Evolutionary conservation across 2,329 filamentous ascomycete genomes (phyloP).

Genomic region (Cylindrodendrum hubeiense): DNA sequence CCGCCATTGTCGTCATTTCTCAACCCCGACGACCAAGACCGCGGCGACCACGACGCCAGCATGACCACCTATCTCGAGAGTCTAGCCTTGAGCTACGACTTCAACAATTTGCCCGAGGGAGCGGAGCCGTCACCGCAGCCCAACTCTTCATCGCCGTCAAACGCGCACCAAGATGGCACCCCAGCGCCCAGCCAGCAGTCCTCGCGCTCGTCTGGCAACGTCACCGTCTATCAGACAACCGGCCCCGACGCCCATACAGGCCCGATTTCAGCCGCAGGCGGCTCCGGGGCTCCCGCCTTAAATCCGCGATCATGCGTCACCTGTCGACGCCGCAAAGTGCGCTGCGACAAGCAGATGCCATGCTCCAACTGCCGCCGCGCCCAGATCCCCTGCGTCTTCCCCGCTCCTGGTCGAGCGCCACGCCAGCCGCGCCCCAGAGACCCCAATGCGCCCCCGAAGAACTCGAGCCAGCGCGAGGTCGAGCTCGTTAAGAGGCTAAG

Average conservation of each 20-base stretch:
- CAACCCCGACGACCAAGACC: not conserved
- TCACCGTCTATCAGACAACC: conserved; percentile 56
- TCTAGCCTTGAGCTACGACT: conserved; percentile 40
- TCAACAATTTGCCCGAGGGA: conserved; percentile 40
- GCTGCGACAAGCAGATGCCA: conserved; percentile 82
- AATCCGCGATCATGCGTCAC: conserved; percentile 65
- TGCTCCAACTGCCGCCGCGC: conserved; percentile 81
- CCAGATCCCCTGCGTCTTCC: conserved; percentile 79
- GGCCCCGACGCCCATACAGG: conserved; percentile 53
- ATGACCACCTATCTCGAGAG: conserved; percentile 42
- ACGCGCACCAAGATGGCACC: conserved; percentile 32
- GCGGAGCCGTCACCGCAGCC: conserved; percentile 36
- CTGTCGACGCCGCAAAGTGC: conserved; percentile 73
- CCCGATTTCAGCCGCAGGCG: conserved; percentile 51
- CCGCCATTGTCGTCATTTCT: conserved; percentile 6
- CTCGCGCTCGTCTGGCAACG: conserved; percentile 46
- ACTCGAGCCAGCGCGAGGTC: conserved; percentile 71
- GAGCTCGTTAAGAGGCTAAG: conserved; percentile 80
- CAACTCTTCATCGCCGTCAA: conserved; percentile 41
- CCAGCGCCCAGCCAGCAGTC: conserved; percentile 27
- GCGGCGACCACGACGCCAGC: conserved; percentile 29
- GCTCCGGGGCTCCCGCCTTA: conserved; percentile 51
- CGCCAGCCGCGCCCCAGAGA: conserved; percentile 75
- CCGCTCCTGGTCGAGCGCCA: conserved; percentile 79
- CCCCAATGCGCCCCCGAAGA: conserved; percentile 71